Evolutionary conservation across 108 stramenopile genomes (phyloP).

Genomic region (Cyclotella kingstonii): DNA sequence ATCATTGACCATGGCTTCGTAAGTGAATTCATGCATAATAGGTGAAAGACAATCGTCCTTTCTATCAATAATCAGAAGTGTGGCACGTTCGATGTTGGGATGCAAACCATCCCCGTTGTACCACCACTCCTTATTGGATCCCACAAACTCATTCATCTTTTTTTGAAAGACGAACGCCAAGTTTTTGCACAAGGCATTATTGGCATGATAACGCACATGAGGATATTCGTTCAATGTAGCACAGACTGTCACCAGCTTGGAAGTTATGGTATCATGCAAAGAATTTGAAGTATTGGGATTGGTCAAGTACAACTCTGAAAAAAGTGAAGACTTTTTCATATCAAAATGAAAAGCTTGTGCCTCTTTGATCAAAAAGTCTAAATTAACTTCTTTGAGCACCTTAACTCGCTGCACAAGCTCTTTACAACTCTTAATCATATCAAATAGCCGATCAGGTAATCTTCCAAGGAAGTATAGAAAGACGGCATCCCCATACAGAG

Average conservation of each 20-base stretch:
- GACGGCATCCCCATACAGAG: conserved; percentile 83
- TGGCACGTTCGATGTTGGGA: conserved; percentile 69
- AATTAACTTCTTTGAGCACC: conserved; percentile 85
- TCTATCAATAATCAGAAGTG: conserved; percentile 91
- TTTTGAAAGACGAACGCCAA: conserved; percentile 82
- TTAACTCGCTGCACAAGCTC: conserved; percentile 83
- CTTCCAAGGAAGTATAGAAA: conserved; percentile 88
- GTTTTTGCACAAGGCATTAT: conserved; percentile 57
- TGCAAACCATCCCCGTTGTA: conserved; percentile 85
- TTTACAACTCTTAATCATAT: conserved; percentile 79
- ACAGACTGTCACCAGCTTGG: conserved; percentile 93
- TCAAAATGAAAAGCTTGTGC: conserved; percentile 88
- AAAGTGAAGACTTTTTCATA: conserved; percentile 57
- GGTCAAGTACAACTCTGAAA: conserved; percentile 44
- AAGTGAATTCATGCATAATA: conserved; percentile 97
- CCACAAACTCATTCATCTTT: conserved; percentile 83
- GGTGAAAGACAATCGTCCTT: conserved; percentile 92
- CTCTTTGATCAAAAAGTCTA: conserved; percentile 93
- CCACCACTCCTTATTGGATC: conserved; percentile 77
- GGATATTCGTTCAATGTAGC: conserved; percentile 97
- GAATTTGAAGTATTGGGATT: conserved; percentile 9
- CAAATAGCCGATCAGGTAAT: conserved; percentile 64
- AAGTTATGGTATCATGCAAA: conserved; percentile 51
- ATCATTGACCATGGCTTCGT: conserved; percentile 97
- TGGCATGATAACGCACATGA: conserved; percentile 83